A percentile compares a stretch with the other conserved stretches of the same genome.
Evolutionary conservation across 345 rosid species (phyloP).

Genomic region (Tarenaya hassleriana): DNA sequence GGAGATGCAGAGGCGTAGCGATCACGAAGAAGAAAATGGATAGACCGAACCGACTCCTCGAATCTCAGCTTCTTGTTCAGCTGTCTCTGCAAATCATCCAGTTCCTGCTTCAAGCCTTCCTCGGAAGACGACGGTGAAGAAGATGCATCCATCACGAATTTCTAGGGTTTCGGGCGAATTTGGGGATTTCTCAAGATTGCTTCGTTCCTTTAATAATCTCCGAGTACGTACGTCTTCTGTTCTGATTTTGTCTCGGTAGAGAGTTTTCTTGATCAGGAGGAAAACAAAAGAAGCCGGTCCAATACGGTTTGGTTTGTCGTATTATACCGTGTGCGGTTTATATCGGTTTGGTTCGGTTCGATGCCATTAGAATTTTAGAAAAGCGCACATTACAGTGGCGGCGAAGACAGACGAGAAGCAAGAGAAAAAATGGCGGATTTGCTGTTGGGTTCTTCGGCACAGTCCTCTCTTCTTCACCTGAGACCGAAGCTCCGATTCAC

Average conservation of each 20-base stretch:
- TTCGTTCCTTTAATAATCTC: constrained; percentile 20
- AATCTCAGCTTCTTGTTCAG: constrained; percentile 71
- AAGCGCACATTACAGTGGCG: no score
- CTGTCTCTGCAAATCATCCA: constrained; percentile 74
- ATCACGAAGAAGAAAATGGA: constrained; percentile 45
- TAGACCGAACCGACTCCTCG: constrained; percentile 64
- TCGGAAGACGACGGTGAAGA: constrained; percentile 33
- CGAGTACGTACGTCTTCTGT: no score
- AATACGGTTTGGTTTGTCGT: no score
- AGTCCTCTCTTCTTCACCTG: constrained; percentile 23
- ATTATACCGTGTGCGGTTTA: no score
- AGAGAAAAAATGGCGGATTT: constrained; percentile 27
- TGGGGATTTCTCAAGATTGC: no score
- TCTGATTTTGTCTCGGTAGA: neutral
- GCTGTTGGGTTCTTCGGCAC: constrained; percentile 22
- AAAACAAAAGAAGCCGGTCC: no score
- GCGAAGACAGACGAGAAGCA: neutral
- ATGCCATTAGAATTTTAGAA: no score
- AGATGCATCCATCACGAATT: constrained; percentile 19
- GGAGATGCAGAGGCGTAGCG: constrained; percentile 57
- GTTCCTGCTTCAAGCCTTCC: constrained; percentile 45
- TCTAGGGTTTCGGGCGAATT: no score
- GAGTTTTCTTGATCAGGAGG: neutral
- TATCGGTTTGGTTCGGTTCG: no score
- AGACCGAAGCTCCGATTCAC: constrained; percentile 11